Evolutionary conservation across 768 basidiomycete species (phyloP).

Genomic region (Mrakia frigida): DNA sequence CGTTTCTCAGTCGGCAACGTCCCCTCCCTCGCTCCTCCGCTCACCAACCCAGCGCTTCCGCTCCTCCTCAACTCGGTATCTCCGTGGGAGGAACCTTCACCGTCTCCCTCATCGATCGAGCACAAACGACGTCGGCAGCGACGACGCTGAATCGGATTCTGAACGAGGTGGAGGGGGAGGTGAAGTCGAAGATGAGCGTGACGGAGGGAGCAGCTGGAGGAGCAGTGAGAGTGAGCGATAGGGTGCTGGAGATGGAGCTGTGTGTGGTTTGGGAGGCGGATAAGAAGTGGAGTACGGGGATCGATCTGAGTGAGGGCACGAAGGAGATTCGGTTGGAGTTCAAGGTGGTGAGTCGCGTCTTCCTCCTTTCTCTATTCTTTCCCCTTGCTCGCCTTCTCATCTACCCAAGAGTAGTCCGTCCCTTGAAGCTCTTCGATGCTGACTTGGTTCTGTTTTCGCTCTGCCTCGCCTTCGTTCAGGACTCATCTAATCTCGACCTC

Average conservation of each 20-base stretch:
- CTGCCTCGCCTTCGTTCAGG: neutral
- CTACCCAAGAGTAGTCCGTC: too few relatives aligned
- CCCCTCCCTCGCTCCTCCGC: neutral
- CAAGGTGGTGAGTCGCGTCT: constrained; percentile 53
- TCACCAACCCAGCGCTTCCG: neutral
- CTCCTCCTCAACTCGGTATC: neutral
- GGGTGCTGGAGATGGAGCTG: constrained; percentile 64
- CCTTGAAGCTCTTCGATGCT: neutral
- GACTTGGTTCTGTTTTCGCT: neutral
- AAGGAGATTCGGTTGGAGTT: constrained; percentile 48
- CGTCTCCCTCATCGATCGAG: constrained; percentile 53
- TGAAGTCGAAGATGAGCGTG: constrained; percentile 34
- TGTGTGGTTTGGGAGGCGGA: constrained; percentile 74
- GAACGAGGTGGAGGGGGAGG: constrained; percentile 32
- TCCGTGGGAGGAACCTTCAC: constrained; percentile 62
- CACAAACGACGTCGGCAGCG: constrained; percentile 15
- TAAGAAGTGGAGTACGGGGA: constrained; percentile 57
- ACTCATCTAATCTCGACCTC: constrained; percentile 28
- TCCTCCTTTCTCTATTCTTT: neutral
- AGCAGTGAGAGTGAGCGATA: constrained; percentile 52
- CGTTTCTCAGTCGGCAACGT: constrained; percentile 14
- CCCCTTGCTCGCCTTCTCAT: neutral
- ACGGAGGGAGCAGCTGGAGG: constrained; percentile 38
- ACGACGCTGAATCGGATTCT: constrained; percentile 23
- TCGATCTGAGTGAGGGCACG: constrained; percentile 52